Conservation (phyloP, 2,329 filamentous ascomycete species). For the Pseudocercospora ulei region DNA sequence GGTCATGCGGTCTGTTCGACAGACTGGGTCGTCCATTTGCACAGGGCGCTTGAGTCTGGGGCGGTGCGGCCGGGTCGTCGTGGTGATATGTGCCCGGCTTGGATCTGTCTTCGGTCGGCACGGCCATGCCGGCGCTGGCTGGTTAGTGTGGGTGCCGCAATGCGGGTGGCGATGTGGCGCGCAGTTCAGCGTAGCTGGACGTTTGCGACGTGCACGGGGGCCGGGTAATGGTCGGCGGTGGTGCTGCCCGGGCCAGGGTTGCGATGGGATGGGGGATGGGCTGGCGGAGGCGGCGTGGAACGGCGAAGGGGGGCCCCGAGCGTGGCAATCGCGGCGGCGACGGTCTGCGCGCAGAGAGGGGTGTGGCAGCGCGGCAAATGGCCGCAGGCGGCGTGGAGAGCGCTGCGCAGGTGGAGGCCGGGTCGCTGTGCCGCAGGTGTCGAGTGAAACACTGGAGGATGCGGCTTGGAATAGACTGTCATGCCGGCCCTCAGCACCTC, state of each 20-base stretch:
- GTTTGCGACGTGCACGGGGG: neutral
- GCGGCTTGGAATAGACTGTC: too few species aligned
- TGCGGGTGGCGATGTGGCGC: constrained; percentile 12
- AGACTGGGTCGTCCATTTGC: constrained; percentile 20
- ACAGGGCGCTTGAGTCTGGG: constrained; percentile 13
- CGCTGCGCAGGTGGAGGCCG: constrained; percentile 1
- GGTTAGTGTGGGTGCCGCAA: constrained; percentile 16
- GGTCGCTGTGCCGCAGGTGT: constrained; percentile 5
- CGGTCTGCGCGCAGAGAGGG: neutral
- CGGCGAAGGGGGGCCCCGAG: neutral
- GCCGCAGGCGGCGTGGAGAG: neutral
- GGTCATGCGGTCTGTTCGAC: constrained; percentile 17
- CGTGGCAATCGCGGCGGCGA: neutral
- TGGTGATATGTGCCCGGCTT: constrained; percentile 22
- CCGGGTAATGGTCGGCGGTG: neutral
- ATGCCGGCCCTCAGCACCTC: constrained; percentile 1
- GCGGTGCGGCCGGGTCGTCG: constrained; percentile 14
- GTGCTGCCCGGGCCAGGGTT: constrained; percentile 2
- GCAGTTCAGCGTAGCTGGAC: constrained; percentile 4
- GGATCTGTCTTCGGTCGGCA: constrained; percentile 27
- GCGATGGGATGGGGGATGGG: constrained; percentile 3
- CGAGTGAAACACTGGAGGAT: too few species aligned
- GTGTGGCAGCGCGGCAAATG: neutral
- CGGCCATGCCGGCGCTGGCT: constrained; percentile 27
- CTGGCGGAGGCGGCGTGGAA: constrained; percentile 3